Evolutionary conservation across 2,329 filamentous ascomycete genomes (phyloP), one percentile per base, ranked within the genome.

Genomic region (Magnaporthiopsis poae): DNA sequence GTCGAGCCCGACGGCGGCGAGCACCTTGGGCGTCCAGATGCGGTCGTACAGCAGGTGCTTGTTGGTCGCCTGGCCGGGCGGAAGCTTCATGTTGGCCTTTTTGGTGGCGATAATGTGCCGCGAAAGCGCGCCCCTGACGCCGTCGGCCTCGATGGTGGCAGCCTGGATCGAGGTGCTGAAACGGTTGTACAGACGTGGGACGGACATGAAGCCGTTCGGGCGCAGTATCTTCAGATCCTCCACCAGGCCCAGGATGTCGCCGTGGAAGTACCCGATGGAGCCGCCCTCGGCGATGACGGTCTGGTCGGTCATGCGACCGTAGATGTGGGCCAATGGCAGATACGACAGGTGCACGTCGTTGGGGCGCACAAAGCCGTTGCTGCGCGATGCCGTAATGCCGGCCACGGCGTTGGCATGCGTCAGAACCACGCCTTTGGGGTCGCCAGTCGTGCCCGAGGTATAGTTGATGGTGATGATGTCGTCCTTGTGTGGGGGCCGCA

Each of bases 261-360:
- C 95, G 72, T 95, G 91, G 84, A 97, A 99, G 77, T 94, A 99
- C 15, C 94, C 95, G 71, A 97, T 88, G 11, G 86, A 80, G 46
- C 86, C 86, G 66, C 92, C 93, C 65, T 86, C 83, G 72, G 89
- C 86, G 21, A 97, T 81, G 18, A 86, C 85, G 3, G 82, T 81
- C 75, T 96, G 90, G 75, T 99, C 95, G 60, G 88, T 82, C 71
- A 97, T 82, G 66, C 95, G 89, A 70, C 93, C 90, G 76, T 91
- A 97, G 72, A 99, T 98, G 75, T 99, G 95, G 12, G 95, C 95
- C 59, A 97, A 80, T 0, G 95, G 95, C 65, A 99, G 84, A 78
- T 98, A 99, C 0, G 94, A 98, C 67, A 91, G 85, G 71, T 89
- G 82, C 3, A 88, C 79, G 71, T 95, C 90, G 68, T 77, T 77